Evolutionary conservation across 352 stramenopile genomes (phyloP).

Genomic region (Peronospora destructor): DNA sequence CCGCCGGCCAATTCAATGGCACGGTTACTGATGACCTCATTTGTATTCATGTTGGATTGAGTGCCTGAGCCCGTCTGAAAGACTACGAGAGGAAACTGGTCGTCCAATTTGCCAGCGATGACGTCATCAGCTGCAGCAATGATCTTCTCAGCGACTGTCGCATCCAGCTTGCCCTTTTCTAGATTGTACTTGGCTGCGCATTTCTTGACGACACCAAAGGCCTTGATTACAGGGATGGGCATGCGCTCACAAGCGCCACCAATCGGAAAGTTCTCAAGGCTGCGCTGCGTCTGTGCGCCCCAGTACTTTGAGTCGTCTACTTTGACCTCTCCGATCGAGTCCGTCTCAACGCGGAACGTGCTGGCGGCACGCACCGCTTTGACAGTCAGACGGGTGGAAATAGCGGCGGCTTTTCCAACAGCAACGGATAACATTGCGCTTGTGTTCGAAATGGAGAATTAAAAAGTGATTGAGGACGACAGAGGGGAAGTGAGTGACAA

Average conservation of each 20-base stretch:
- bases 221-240: constrained; percentile 91
- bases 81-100: constrained; percentile 91
- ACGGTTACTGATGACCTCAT: constrained; percentile 71
- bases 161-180: constrained; percentile 75
- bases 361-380: constrained; percentile 33
- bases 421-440: constrained; percentile 29
- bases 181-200: constrained; percentile 91
- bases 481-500: constrained; percentile 3
- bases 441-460: not conserved
- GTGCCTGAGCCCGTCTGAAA: constrained; percentile 72
- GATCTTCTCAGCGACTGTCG: constrained; percentile 84
- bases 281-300: constrained; percentile 93
- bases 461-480: constrained; percentile 12
- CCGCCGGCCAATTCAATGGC: constrained; percentile 51
- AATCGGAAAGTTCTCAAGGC: constrained; percentile 94
- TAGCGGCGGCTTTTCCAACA: constrained; percentile 15
- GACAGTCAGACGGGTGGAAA: constrained; percentile 25
- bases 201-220: constrained; percentile 93
- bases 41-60: constrained; percentile 77
- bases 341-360: constrained; percentile 52
- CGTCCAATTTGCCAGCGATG: constrained; percentile 88
- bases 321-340: constrained; percentile 77
- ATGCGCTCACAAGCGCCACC: constrained; percentile 85
- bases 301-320: constrained; percentile 85
- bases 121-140: constrained; percentile 89